Evolutionary conservation across 139 green algal genomes (phyloP).

Genomic region (Volvox reticuliferus): DNA sequence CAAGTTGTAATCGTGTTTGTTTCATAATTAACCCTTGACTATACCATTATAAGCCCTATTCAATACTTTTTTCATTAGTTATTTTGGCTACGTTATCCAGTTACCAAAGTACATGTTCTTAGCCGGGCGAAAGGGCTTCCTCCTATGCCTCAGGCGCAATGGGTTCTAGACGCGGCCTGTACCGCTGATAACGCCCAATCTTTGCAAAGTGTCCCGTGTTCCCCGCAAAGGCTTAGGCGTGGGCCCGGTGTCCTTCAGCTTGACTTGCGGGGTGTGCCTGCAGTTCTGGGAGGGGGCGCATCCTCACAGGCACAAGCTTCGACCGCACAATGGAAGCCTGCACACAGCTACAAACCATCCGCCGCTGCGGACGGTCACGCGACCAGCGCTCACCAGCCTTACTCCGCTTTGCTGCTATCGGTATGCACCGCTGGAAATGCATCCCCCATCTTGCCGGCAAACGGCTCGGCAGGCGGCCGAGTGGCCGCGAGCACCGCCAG

Average conservation of each 20-base stretch:
- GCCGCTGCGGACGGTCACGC: neutral
- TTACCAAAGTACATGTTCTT: neutral
- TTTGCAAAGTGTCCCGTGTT: neutral
- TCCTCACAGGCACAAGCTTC: neutral
- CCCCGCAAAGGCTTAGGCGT: neutral
- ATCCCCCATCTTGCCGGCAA: neutral
- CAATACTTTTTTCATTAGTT: no score
- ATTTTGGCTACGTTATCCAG: no score
- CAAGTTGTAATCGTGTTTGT: no score
- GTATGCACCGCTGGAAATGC: neutral
- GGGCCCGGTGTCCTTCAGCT: neutral
- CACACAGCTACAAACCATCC: neutral
- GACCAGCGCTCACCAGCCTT: neutral
- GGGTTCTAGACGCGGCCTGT: constrained; percentile 19
- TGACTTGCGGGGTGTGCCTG: neutral
- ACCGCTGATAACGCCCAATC: neutral
- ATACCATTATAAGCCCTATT: no score
- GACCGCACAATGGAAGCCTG: constrained; percentile 8
- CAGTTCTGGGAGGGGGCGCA: neutral
- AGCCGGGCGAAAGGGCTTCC: neutral
- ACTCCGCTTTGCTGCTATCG: constrained; percentile 10
- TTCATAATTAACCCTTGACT: no score
- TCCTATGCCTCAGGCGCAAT: constrained; percentile 19
- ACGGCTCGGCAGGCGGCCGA: neutral
- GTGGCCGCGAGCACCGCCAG: neutral